A percentile compares a stretch with the other conserved stretches of the same genome.
These are phyloP conservation scores for Nannochloropsis gaditana DNA, from an alignment of 108 stramenopile genomes.

Conservation along the genomic window DNA sequence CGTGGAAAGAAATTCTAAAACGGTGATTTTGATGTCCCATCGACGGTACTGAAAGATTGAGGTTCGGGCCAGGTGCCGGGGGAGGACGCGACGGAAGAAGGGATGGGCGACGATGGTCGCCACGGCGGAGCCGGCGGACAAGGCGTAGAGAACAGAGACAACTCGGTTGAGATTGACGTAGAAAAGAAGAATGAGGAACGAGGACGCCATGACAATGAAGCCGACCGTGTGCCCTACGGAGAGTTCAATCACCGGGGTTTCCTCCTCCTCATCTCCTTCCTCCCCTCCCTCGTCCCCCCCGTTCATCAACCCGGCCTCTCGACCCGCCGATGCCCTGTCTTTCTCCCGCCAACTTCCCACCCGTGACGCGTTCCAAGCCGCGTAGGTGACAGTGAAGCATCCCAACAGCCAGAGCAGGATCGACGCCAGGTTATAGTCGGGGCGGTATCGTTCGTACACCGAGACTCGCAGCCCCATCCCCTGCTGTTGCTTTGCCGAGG, in stretches of 20 bases:
- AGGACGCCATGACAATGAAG: constrained; percentile 68
- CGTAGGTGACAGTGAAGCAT: constrained; percentile 29
- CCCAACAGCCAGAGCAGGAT: constrained; percentile 39
- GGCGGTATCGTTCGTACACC: constrained; percentile 23
- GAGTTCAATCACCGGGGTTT: constrained; percentile 61
- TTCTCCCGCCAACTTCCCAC: constrained; percentile 5
- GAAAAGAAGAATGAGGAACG: constrained; percentile 70
- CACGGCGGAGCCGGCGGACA: constrained; percentile 29
- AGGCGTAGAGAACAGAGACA: constrained; percentile 67
- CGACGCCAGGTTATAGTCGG: constrained; percentile 31
- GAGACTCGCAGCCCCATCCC: background rate
- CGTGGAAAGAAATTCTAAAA: constrained; percentile 25
- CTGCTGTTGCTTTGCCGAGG: background rate
- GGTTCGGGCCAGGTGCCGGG: background rate
- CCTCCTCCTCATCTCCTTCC: background rate
- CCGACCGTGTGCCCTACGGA: constrained; percentile 66
- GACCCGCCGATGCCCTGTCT: background rate
- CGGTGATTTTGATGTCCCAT: background rate
- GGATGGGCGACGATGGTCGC: constrained; percentile 26
- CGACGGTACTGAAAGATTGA: constrained; percentile 5
- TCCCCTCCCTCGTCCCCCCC: background rate
- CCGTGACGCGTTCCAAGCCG: constrained; percentile 26
- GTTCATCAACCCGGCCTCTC: background rate
- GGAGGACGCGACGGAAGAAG: background rate
- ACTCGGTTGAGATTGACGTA: constrained; percentile 71